Evolutionary conservation across 345 rosid genomes (phyloP), one percentile per base, ranked within the genome.

Genomic region (Ailanthus altissimus): DNA sequence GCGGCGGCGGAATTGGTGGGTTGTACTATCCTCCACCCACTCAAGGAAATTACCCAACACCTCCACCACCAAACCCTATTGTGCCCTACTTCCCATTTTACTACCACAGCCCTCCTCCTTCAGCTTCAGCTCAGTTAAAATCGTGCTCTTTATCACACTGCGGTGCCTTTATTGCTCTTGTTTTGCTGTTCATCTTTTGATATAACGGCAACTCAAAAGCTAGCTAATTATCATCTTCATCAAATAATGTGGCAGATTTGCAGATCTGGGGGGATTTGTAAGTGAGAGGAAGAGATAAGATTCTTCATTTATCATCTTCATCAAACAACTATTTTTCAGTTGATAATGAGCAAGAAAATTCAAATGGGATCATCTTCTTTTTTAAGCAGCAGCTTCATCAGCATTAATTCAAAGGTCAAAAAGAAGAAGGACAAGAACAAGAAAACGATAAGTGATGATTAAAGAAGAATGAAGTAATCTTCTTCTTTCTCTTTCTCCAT

Each of bases 61-160:
- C 97, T 5, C 98, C 98, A 3, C 99, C 99, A 2, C 99, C 99
- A 6, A 92, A 96, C 82, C 99, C 98, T 1, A 92, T 96, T 70
- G 99, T 96, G 16, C 99, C 99, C n/a, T 96, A 93, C 86, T 96
- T 96, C 67, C 99, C 99, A 1, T 96, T 76, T 61, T 96, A 88
- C 87, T 93, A 82, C 84, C 82, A 93, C 80, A 86, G 2, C 64
- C 97, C 98, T 25, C 94, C 98, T 9, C 92, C 89, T 7, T 80
- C 88, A 38, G 70, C 77, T 6, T 75, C 77, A 5, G 54, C 73
- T 63, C 7, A 43, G 40, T 38, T 43, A 6, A 20, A 11, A 20
- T 26, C 28, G 10, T 46, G 6, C 16, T 26, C 67, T 45, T 45
- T 18, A 10, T 28, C 64, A 1, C 51, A 49, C 67, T 53, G 54